Conservation (phyloP, 306 rosid genomes). For the Datisca glomerata region DNA sequence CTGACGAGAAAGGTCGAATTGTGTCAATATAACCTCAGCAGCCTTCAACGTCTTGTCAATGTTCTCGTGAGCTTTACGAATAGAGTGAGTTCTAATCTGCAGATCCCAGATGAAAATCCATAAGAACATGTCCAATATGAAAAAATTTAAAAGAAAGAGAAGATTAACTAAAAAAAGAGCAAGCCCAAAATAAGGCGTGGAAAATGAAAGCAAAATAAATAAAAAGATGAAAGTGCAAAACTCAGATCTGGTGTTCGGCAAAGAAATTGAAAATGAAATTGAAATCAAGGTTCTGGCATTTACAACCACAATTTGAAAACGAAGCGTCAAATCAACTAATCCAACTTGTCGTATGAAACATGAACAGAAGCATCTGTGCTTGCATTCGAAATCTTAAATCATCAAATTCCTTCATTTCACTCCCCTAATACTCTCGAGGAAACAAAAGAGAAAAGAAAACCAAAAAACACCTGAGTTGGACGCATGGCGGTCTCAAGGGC, state of each 20-base stretch:
- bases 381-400: conserved; percentile 1
- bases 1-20: conserved; percentile 88
- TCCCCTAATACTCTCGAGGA: background rate
- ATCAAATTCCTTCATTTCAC: background rate
- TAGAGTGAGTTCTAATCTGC: conserved; percentile 83
- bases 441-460: conserved; percentile 7
- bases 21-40: conserved; percentile 76
- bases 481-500: conserved; percentile 99
- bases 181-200: background rate
- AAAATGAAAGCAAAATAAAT: too few species aligned
- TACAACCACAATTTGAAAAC: too few species aligned
- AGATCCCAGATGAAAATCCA: conserved; percentile 17
- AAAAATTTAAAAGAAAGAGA: conserved; percentile 1
- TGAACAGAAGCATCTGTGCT: background rate
- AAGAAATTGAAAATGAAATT: background rate
- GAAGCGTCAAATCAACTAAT: background rate
- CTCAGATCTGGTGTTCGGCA: conserved; percentile 1
- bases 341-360: background rate
- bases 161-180: background rate
- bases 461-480: conserved; percentile 64
- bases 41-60: conserved; percentile 83
- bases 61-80: conserved; percentile 92
- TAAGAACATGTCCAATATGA: background rate
- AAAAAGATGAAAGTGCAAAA: conserved; percentile 4
- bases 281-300: too few species aligned